These are phyloP conservation scores for Paracoccidioides lutzii DNA, from an alignment of 2,329 filamentous ascomycete species.

Conservation along the genomic window DNA sequence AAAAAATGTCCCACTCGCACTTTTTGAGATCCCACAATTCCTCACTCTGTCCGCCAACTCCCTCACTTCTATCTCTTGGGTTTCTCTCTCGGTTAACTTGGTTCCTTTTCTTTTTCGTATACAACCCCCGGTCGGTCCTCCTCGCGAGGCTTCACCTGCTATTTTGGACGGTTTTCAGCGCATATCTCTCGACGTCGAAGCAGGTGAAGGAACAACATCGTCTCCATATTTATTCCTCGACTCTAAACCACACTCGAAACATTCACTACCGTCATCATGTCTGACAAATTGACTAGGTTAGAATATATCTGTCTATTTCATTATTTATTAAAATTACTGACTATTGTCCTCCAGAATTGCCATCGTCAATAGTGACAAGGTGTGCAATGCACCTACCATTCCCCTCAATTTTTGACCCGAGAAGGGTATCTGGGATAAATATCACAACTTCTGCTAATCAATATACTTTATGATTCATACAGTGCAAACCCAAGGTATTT, in stretches of 20 bases:
- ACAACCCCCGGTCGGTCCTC: slow-evolving; percentile 3
- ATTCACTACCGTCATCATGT: slow-evolving; percentile 46
- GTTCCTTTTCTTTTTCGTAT: not conserved
- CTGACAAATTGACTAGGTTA: slow-evolving; percentile 90
- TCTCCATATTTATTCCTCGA: not conserved
- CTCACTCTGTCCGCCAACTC: not conserved
- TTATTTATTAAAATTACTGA: slow-evolving; percentile 10
- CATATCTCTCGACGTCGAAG: not conserved
- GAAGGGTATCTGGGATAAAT: slow-evolving; percentile 7
- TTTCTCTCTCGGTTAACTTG: not conserved
- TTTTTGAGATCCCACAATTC: not conserved
- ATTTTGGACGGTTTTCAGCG: not conserved
- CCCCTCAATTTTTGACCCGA: slow-evolving; percentile 15
- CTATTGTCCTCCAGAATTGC: slow-evolving; percentile 57
- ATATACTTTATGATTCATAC: slow-evolving; percentile 18
- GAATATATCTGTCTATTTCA: slow-evolving; percentile 18
- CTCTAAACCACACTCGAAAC: not conserved
- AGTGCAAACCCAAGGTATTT: slow-evolving; percentile 79
- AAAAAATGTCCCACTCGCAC: not conserved
- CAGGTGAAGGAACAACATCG: not conserved
- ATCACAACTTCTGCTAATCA: slow-evolving; percentile 25
- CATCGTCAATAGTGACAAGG: slow-evolving; percentile 98
- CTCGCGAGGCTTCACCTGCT: not conserved
- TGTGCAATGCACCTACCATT: slow-evolving; percentile 37
- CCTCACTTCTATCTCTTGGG: not conserved